Evolutionary conservation across 108 stramenopile species (phyloP), one percentile per base, ranked within the genome.

Genomic region (Mediolabrus comicus): DNA sequence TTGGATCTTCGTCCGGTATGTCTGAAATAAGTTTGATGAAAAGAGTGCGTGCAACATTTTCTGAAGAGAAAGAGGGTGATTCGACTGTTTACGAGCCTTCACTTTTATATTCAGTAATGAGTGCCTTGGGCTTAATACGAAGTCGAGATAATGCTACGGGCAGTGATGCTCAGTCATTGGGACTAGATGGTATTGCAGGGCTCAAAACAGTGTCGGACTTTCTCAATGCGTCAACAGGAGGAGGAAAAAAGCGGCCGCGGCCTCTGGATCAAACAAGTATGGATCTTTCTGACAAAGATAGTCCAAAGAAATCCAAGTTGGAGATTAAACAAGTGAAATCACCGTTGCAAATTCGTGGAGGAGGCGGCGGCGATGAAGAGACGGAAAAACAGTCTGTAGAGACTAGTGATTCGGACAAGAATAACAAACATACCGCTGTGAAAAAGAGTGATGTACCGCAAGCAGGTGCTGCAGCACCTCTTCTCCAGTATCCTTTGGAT

Each of bases 91-190:
- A 86, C 19, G 86, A 91, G 56, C 85, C 88, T n/a, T 65, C 82
- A 11, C 65, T 92, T 55, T 78, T 85, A 30, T 87, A 87, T 67
- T 81, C 82, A 32, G 88, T 92, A 9, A 64, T 92, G 67, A 68
- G 74, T 49, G 81, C 86, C 14, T 63, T 92, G 26, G 90, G 90
- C 7, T 65, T 90, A 34, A 76, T 84, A 39, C 58, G 60, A 39
- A 65, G 60, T 25, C 64, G 71, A n/a, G 62, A 33, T 7, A 41
- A 27, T 22, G 26, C 59, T 19, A 54, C 60, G 11, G 11, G 33
- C 24, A 12, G 13, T 28, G 26, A 63, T 67, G 57, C 64, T 67
- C 9, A 65, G 61, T 24, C 46, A 6, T 39, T 65, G 41, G 74
- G 66, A 7, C 62, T 72, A 4, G 52, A 36, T 38, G 46, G 26